phyloP scores from a whole-genome alignment of 495 filamentous ascomycete species.

The Pyrenopolyporus hunteri region DNA sequence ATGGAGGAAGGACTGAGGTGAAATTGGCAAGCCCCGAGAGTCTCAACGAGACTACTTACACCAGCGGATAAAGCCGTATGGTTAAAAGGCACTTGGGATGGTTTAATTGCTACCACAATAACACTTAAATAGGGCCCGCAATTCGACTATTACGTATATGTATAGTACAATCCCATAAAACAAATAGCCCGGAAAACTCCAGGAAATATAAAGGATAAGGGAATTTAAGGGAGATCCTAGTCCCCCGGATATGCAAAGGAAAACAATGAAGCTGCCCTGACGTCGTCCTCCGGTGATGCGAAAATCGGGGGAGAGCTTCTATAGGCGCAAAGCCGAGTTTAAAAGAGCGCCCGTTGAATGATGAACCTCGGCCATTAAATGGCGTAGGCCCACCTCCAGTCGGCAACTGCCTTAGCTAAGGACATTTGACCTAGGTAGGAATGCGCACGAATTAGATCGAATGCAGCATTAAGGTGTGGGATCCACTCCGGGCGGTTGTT shows the following conservation, averaged over 20 bases:
- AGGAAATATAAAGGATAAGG: not conserved
- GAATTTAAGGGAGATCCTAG: not conserved
- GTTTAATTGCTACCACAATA: constrained; percentile 26
- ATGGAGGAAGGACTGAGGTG: not conserved
- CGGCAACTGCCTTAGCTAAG: constrained; percentile 25
- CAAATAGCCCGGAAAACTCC: not conserved
- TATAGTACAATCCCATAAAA: constrained; percentile 21
- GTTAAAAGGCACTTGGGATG: constrained; percentile 21
- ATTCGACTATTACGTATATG: not conserved
- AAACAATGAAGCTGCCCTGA: constrained; percentile 34
- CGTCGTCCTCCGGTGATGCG: constrained; percentile 30
- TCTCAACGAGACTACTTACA: not conserved
- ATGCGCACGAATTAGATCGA: constrained; percentile 24
- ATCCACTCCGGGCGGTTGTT: not conserved
- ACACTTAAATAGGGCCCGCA: not conserved
- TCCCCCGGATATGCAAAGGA: constrained; percentile 3
- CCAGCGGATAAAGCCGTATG: constrained; percentile 30
- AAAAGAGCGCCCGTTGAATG: constrained; percentile 29
- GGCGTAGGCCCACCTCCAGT: constrained; percentile 16
- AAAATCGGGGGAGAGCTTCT: constrained; percentile 24
- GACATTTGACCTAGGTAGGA: constrained; percentile 1
- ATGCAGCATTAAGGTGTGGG: not conserved
- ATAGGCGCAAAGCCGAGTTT: constrained; percentile 27
- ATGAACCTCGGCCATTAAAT: constrained; percentile 36
- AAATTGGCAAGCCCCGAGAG: constrained; percentile 8